A percentile compares a stretch with the other conserved stretches of the same genome.
Conservation (phyloP, 1,284 basidiomycete species). For the Afroboletus lepidellus region DNA sequence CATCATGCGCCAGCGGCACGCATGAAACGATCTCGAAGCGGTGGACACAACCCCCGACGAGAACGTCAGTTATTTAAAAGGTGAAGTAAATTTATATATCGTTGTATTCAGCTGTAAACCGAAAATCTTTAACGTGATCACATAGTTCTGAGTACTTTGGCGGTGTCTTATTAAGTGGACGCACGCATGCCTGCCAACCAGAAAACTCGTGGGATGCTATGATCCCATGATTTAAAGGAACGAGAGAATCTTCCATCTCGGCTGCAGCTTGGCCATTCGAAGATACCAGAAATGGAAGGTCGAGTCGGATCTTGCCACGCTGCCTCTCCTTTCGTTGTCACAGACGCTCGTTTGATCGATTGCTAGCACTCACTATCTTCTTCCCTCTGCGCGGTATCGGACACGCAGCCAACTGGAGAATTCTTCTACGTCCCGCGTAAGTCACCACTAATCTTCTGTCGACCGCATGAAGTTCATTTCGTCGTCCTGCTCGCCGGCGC, state of each 20-base stretch:
- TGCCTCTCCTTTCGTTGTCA: background rate
- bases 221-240: background rate
- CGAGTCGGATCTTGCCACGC: background rate
- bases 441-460: background rate
- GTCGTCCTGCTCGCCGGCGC: background rate
- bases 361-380: background rate
- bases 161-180: background rate
- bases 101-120: background rate
- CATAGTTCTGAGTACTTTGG: background rate
- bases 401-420: background rate
- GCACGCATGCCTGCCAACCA: background rate
- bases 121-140: background rate
- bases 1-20: too few relatives aligned
- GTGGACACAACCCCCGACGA: too few relatives aligned
- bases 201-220: background rate
- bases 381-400: background rate
- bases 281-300: background rate
- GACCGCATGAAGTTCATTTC: background rate
- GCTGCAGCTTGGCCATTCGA: background rate
- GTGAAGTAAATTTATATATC: constrained; percentile 38
- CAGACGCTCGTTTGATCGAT: background rate
- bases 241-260: background rate
- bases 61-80: constrained; percentile 27
- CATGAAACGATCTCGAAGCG: too few relatives aligned
- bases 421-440: background rate